These are phyloP conservation scores for Artemisia tridentata DNA, from an alignment of 129 eudicot genomes.

Conservation along the genomic window DNA sequence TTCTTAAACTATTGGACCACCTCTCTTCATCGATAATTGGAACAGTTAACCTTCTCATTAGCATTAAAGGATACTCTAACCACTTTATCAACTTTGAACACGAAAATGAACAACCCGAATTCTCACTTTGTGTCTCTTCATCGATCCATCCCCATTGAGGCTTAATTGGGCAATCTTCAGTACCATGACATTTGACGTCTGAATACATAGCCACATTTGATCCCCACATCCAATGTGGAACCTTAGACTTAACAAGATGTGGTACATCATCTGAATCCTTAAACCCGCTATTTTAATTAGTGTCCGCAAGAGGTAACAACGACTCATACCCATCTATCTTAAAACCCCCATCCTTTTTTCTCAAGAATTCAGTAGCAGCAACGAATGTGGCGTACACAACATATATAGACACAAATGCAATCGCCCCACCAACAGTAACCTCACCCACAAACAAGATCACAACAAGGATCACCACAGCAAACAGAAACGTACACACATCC, in stretches of 20 bases:
- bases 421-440: slow-evolving; percentile 47
- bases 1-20: too few relatives aligned
- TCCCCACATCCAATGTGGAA: slow-evolving; percentile 71
- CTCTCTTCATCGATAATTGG: too few relatives aligned
- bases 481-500: slow-evolving; percentile 49
- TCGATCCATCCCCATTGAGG: slow-evolving; percentile 62
- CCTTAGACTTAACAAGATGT: slow-evolving; percentile 24
- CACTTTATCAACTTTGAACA: too few relatives aligned
- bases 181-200: slow-evolving; percentile 17
- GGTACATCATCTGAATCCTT: slow-evolving; percentile 25
- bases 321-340: slow-evolving; percentile 32
- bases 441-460: slow-evolving; percentile 36
- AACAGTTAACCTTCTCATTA: too few relatives aligned
- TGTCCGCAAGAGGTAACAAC: slow-evolving; percentile 40
- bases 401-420: slow-evolving; percentile 58
- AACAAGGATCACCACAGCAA: slow-evolving; percentile 36
- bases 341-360: slow-evolving; percentile 21
- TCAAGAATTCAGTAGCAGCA: slow-evolving; percentile 42
- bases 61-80: too few relatives aligned
- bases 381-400: slow-evolving; percentile 50
- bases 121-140: slow-evolving; percentile 23
- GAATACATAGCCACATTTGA: slow-evolving; percentile 53
- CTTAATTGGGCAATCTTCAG: slow-evolving; percentile 24
- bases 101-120: slow-evolving; percentile 28
- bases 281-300: background rate